These are phyloP conservation scores for Mycocentrospora acerina DNA, from an alignment of 2,329 filamentous ascomycete species.

Conservation along the genomic window DNA sequence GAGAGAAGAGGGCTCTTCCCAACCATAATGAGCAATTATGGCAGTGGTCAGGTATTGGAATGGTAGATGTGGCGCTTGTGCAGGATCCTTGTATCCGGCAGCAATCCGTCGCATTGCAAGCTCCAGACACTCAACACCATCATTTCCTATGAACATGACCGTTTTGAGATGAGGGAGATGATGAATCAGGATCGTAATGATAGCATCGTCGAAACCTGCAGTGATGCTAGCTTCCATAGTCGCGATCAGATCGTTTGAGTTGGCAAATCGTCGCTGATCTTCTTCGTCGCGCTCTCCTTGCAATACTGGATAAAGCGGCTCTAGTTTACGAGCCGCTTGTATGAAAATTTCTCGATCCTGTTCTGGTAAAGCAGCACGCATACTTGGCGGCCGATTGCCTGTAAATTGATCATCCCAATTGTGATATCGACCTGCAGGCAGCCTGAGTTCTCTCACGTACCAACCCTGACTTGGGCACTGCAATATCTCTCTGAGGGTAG, in stretches of 20 bases:
- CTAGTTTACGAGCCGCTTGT: slow-evolving; percentile 1
- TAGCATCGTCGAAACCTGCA: slow-evolving; percentile 6
- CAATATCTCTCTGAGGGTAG: slow-evolving; percentile 9
- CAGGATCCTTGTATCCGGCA: slow-evolving; percentile 9
- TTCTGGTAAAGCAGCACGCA: too few species aligned
- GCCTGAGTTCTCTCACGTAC: slow-evolving; percentile 17
- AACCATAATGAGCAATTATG: slow-evolving; percentile 10
- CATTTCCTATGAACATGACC: slow-evolving; percentile 9
- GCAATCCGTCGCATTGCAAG: slow-evolving; percentile 5
- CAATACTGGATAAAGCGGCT: slow-evolving; percentile 8
- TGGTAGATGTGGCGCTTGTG: slow-evolving; percentile 6
- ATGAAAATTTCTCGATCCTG: slow-evolving; percentile 6
- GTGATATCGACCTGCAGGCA: slow-evolving; percentile 6
- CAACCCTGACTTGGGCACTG: slow-evolving; percentile 11
- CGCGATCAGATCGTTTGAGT: too few species aligned
- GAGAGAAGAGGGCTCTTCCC: slow-evolving; percentile 8
- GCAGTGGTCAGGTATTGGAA: slow-evolving; percentile 15
- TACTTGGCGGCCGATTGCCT: too few species aligned
- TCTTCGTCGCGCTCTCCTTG: neutral
- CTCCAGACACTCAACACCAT: slow-evolving; percentile 1
- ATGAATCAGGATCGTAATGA: slow-evolving; percentile 13
- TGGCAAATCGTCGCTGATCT: too few species aligned
- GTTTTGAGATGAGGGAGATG: slow-evolving; percentile 11
- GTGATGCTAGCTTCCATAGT: slow-evolving; percentile 8
- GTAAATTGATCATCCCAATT: slow-evolving; percentile 2